These are phyloP conservation scores for Penicillium psychrosexuale DNA, from an alignment of 2,329 filamentous ascomycete species.

Conservation along the genomic window DNA sequence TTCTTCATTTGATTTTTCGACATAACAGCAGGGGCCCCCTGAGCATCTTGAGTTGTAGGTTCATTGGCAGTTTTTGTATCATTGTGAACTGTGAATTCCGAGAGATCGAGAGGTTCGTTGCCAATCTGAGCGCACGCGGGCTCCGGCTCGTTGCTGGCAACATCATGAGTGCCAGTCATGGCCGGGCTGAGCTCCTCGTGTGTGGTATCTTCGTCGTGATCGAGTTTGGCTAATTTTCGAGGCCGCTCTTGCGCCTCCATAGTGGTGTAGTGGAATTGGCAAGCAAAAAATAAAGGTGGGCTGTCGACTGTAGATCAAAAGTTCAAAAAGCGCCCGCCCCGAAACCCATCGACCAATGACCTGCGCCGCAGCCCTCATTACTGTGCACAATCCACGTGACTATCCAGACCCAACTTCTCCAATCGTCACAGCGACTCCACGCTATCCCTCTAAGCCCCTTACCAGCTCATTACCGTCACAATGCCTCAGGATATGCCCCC, in stretches of 20 bases:
- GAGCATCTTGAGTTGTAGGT: constrained; percentile 2
- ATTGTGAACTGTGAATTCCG: constrained; percentile 2
- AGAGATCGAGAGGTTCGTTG: constrained; percentile 9
- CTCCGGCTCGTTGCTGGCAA: constrained; percentile 12
- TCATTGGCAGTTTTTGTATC: neutral
- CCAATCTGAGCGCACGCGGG: constrained; percentile 7
- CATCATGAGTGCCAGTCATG: constrained; percentile 31
- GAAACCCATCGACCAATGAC: constrained; percentile 27
- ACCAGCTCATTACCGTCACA: constrained; percentile 36
- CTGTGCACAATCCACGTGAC: constrained; percentile 31
- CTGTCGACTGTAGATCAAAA: constrained; percentile 18
- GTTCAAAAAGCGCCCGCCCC: constrained; percentile 16
- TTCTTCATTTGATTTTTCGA: constrained; percentile 90
- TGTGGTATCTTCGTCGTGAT: constrained; percentile 29
- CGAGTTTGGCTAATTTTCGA: constrained; percentile 54
- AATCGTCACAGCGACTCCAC: constrained; percentile 19
- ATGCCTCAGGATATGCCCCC: constrained; percentile 99
- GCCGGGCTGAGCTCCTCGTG: constrained; percentile 25
- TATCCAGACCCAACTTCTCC: constrained; percentile 30
- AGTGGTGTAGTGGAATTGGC: neutral
- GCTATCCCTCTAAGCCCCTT: constrained; percentile 17
- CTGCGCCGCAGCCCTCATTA: constrained; percentile 29
- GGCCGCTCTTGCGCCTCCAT: constrained; percentile 58
- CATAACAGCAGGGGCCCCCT: constrained; percentile 40
- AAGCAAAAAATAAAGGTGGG: constrained; percentile 4